Evolutionary conservation across 2,329 filamentous ascomycete genomes (phyloP).

Genomic region (Trichoderma aggressivum): DNA sequence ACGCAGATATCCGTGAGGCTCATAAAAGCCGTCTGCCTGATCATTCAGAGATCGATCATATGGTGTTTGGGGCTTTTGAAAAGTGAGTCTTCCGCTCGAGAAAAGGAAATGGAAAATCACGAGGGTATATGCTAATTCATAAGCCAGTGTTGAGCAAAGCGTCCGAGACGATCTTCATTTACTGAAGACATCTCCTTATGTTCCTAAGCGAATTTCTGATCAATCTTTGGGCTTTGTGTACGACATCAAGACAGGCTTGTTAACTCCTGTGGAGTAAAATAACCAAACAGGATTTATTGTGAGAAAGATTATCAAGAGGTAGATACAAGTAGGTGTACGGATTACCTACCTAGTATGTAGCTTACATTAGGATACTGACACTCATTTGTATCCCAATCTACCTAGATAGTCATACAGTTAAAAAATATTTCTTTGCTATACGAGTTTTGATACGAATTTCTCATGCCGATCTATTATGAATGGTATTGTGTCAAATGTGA

Average conservation of each 20-base stretch:
- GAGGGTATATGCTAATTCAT: not conserved
- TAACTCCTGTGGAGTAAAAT: not conserved
- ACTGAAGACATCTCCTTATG: not conserved
- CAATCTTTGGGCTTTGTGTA: not conserved
- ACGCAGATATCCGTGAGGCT: not conserved
- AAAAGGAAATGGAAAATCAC: not conserved
- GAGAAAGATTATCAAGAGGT: not conserved
- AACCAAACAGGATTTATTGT: not conserved
- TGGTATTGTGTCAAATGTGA: no score
- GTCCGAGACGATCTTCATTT: not conserved
- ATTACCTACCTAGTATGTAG: no score
- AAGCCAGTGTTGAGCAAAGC: not conserved
- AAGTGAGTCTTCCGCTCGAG: not conserved
- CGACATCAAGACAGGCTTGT: not conserved
- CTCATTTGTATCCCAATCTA: no score
- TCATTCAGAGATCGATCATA: not conserved
- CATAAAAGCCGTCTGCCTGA: not conserved
- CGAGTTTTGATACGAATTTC: no score
- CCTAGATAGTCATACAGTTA: no score
- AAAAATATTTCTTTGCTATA: no score
- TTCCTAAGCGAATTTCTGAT: not conserved
- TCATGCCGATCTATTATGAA: no score
- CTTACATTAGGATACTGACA: no score
- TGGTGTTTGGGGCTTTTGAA: not conserved
- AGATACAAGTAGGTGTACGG: not conserved